phyloP scores from a whole-genome alignment of 73 alveolate species.

The Paramecium tetraurelia region DNA sequence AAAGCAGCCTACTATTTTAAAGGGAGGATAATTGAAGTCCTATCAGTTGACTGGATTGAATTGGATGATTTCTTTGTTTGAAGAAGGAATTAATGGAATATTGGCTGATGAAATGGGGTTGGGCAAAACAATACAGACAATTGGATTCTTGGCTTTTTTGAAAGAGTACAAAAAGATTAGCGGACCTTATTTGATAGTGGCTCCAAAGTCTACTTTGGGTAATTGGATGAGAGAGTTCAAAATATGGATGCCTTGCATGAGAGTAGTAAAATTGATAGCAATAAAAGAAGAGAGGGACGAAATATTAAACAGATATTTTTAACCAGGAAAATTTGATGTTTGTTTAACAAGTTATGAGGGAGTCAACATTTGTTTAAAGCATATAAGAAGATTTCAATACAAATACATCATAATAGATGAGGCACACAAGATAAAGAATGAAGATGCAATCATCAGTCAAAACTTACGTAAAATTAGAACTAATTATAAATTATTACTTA shows the following conservation, averaged over 20 bases:
- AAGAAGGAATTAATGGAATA: conserved; percentile 89
- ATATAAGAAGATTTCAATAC: conserved; percentile 90
- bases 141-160: conserved; percentile 71
- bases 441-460: conserved; percentile 63
- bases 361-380: conserved; percentile 84
- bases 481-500: conserved; percentile 86
- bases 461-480: conserved; percentile 70
- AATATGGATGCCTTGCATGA: conserved; percentile 90
- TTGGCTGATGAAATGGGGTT: conserved; percentile 93
- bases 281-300: conserved; percentile 91
- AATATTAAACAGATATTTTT: conserved; percentile 74
- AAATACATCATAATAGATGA: conserved; percentile 91
- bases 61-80: conserved; percentile 90
- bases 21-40: conserved; percentile 62
- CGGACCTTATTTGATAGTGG: conserved; percentile 84
- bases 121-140: conserved; percentile 84
- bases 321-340: conserved; percentile 91
- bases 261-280: conserved; percentile 90
- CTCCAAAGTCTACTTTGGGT: conserved; percentile 96
- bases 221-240: conserved; percentile 96
- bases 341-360: conserved; percentile 97
- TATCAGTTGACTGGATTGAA: conserved; percentile 96
- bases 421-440: conserved; percentile 99
- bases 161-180: conserved; percentile 70
- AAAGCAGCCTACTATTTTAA: conserved; percentile 44